Evolutionary conservation across 495 filamentous ascomycete species (phyloP).

Genomic region (Pseudoneurospora amorphoporcata): DNA sequence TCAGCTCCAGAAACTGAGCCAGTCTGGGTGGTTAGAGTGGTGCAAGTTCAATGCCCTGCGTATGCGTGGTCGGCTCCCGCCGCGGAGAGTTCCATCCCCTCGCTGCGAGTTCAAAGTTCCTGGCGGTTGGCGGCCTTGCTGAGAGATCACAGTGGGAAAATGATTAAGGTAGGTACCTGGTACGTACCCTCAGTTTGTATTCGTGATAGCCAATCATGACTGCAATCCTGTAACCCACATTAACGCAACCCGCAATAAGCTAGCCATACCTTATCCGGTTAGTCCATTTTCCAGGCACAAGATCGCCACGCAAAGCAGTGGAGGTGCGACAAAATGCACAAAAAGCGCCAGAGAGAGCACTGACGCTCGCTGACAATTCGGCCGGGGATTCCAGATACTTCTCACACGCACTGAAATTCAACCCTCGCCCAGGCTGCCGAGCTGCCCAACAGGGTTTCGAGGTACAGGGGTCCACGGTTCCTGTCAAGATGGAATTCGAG

Average conservation of each 20-base stretch:
- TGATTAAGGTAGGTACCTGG: background rate
- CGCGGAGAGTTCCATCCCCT: background rate
- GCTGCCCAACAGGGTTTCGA: background rate
- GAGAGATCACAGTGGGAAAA: background rate
- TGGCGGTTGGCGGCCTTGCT: background rate
- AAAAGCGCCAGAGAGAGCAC: background rate
- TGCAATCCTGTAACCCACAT: background rate
- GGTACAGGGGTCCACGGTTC: background rate
- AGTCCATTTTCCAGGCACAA: background rate
- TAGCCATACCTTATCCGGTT: background rate
- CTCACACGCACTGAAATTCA: background rate
- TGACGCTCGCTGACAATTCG: background rate
- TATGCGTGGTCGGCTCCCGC: background rate
- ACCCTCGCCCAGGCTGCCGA: too few species aligned
- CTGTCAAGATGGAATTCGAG: constrained; percentile 1
- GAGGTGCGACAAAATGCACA: background rate
- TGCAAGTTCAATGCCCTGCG: background rate
- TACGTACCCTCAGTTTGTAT: background rate
- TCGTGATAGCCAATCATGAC: background rate
- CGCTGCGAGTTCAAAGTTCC: background rate
- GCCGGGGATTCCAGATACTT: background rate
- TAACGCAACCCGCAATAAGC: background rate
- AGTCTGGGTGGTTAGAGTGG: too few species aligned
- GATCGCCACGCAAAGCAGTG: constrained; percentile 2
- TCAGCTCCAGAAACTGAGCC: background rate